Base-by-base conservation (phyloP, 305 asterid species). In the Fraxinus latifolia region DNA sequence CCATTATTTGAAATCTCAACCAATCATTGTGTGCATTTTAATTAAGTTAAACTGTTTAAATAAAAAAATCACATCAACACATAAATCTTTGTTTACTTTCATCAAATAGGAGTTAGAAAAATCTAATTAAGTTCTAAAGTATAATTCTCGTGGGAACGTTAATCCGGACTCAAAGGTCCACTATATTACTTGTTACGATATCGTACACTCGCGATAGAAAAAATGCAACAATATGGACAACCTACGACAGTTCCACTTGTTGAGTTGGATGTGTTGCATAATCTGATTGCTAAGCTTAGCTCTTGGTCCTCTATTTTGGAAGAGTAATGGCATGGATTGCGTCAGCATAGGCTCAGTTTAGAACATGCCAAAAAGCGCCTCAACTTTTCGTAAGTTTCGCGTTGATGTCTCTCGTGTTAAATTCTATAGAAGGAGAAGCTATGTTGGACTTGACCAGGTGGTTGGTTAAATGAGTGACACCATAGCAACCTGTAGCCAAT, bases 161-260 rank as follows among this genome's bases (percentile, higher is more conserved):
- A 27, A 27, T 27, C 29, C 29, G 0, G 29, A 27, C 29, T 27
- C 29, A 27, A 27, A 27, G 29, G 29, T 27, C 29, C 29, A 27
- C 29, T 27, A 27, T 27, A 27, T 27, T 27, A 27, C 29, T 27
- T 27, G 29, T 27, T 27, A 27, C 29, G 29, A 27, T 27, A 27
- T 27, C 29, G 29, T 27, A 27, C 29, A 27, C 29, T 27, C 1
- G 0, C 29, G 29, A 27, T 27, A 27, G 1, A 27, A 25, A 27
- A 27, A 27, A 27, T 27, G 2, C 29, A 27, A 27, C 1, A 27
- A 27, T 27, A 27, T 27, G 29, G 98, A 81, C 92, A 98, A 76
- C 99, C 98, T 27, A 95, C 97, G 21, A 95, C 93, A 15, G 97
- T 91, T 42, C 98, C 99, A 74, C 93, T 95, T 23, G 93, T 94